Percentiles rank a stretch among this genome's conserved stretches.
These are phyloP conservation scores for Peziza echinospora DNA, from an alignment of 495 filamentous ascomycete species.

Conservation along the genomic window DNA sequence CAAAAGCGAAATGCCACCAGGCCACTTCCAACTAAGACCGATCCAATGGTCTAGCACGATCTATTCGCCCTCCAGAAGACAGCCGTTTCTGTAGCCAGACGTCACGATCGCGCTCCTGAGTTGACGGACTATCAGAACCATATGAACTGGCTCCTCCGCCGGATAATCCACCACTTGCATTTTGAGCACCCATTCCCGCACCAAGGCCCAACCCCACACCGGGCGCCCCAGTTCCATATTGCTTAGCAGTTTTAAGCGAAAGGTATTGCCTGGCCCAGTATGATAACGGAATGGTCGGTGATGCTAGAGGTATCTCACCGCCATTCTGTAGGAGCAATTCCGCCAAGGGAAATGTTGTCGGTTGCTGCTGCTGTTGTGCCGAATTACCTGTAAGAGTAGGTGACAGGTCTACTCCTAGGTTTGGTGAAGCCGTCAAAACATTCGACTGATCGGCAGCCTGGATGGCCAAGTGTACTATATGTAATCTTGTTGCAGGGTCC, in stretches of 20 bases:
- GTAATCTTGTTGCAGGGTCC: slow-evolving; percentile 73
- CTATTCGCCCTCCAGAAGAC: slow-evolving; percentile 36
- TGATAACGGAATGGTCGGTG: slow-evolving; percentile 57
- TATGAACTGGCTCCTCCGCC: slow-evolving; percentile 10
- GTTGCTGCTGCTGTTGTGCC: slow-evolving; percentile 5
- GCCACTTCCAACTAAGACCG: neutral
- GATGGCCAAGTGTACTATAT: slow-evolving; percentile 73
- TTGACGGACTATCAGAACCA: slow-evolving; percentile 18
- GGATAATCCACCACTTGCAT: slow-evolving; percentile 12
- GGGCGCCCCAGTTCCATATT: neutral
- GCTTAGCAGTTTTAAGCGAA: slow-evolving; percentile 47
- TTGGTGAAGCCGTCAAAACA: slow-evolving; percentile 22
- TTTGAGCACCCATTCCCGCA: slow-evolving; percentile 19
- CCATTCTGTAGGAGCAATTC: slow-evolving; percentile 90
- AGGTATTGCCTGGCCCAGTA: slow-evolving; percentile 59
- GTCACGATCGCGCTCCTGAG: slow-evolving; percentile 30
- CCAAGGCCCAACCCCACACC: slow-evolving; percentile 4
- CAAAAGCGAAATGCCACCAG: neutral
- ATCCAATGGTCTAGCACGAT: slow-evolving; percentile 23
- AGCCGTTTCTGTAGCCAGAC: slow-evolving; percentile 38
- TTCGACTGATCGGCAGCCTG: slow-evolving; percentile 81
- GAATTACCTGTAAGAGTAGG: slow-evolving; percentile 5
- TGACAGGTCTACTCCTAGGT: slow-evolving; percentile 19
- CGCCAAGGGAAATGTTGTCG: slow-evolving; percentile 49
- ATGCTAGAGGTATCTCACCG: slow-evolving; percentile 53